Conservation (phyloP, 371 early-diverging fungal genomes). For the Zopfochytrium polystomum region DNA sequence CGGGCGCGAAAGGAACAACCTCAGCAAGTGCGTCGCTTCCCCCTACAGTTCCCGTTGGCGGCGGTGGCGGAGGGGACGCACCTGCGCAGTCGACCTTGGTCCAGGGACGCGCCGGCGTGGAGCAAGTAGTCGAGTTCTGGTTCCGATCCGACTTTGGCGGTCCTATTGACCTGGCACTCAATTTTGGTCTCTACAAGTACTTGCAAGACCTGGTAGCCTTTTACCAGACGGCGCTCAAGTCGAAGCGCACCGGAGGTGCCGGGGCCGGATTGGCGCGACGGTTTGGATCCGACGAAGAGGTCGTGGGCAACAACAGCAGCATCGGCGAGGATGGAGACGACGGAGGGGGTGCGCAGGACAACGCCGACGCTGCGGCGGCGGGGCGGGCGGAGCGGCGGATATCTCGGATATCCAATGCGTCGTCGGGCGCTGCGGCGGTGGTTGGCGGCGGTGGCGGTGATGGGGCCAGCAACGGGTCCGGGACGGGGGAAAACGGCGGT, state of each 20-base stretch:
- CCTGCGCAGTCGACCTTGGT: not conserved
- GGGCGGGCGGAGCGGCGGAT: no score
- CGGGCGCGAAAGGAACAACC: no score
- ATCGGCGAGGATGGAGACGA: not conserved
- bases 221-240: slow-evolving; percentile 38
- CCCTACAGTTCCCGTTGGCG: slow-evolving; percentile 8
- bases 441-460: no score
- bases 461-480: no score
- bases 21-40: no score
- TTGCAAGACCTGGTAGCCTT: slow-evolving; percentile 54
- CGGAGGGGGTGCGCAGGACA: not conserved
- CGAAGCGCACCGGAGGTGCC: not conserved
- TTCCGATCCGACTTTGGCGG: slow-evolving; percentile 65
- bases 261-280: slow-evolving; percentile 49
- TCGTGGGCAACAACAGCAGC: not conserved
- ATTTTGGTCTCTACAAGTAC: slow-evolving; percentile 68
- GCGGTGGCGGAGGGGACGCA: slow-evolving; percentile 5
- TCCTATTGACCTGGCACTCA: slow-evolving; percentile 69
- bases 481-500: no score
- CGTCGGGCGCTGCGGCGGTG: no score
- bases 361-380: no score
- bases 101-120: not conserved
- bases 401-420: no score
- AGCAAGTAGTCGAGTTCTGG: slow-evolving; percentile 37
- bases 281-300: slow-evolving; percentile 43